These are phyloP conservation scores for Symbiodinium natans DNA, from an alignment of 73 alveolate species.

Conservation along the genomic window DNA sequence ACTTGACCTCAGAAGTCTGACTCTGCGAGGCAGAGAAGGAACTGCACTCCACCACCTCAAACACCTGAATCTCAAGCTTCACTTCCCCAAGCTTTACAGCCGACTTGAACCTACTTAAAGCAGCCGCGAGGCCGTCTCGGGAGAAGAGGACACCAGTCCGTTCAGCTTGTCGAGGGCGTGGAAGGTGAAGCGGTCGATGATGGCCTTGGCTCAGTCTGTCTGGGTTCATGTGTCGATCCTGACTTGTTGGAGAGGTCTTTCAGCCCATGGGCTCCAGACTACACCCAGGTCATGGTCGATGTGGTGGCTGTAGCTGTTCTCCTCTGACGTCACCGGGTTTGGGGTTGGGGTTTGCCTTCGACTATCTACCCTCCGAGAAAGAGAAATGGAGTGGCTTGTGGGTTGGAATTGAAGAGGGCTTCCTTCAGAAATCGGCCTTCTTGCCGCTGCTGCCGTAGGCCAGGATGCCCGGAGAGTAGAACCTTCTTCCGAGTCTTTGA, in stretches of 20 bases:
- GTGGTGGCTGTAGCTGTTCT: conserved; percentile 94
- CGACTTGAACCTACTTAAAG: background rate
- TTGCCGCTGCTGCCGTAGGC: conserved; percentile 76
- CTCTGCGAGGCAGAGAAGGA: too few relatives aligned
- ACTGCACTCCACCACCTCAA: too few relatives aligned
- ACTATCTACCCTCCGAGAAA: too few relatives aligned
- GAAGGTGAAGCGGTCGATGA: conserved; percentile 86
- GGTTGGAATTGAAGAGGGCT: too few relatives aligned
- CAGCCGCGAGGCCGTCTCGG: conserved; percentile 24
- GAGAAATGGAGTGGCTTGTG: too few relatives aligned
- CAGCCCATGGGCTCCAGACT: background rate
- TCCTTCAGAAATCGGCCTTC: background rate
- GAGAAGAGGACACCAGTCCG: conserved; percentile 38
- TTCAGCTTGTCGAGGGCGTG: conserved; percentile 56
- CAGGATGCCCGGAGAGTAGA: conserved; percentile 88
- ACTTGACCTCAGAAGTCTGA: conserved; percentile 3
- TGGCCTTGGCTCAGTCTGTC: conserved; percentile 20
- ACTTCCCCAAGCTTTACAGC: background rate
- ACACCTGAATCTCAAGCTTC: background rate
- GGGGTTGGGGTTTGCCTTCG: too few relatives aligned
- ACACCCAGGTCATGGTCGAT: conserved; percentile 69
- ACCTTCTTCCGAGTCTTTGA: too few relatives aligned
- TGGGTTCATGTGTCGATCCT: too few relatives aligned
- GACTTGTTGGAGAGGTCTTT: too few relatives aligned
- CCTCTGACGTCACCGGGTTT: conserved; percentile 4